phyloP scores from a whole-genome alignment of 2,329 filamentous ascomycete genomes.

The Diplodia scrobiculata region DNA sequence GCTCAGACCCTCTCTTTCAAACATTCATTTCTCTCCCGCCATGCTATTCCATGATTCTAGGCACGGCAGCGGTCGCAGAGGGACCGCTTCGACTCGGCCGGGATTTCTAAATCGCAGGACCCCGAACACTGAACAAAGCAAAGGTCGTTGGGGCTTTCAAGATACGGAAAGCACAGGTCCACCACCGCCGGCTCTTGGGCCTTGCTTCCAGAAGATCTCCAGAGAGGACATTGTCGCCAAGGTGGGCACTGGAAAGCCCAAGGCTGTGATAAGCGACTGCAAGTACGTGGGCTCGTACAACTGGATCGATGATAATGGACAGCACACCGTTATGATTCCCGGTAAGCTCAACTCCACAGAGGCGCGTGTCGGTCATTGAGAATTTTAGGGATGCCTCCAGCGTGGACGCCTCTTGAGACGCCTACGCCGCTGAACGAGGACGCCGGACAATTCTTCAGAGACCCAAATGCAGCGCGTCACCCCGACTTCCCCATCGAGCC shows the following conservation, averaged over 20 bases:
- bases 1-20: too few relatives aligned
- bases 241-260: background rate
- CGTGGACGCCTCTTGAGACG: constrained; percentile 52
- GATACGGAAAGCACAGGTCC: too few relatives aligned
- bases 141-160: too few relatives aligned
- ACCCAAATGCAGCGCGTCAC: constrained; percentile 57
- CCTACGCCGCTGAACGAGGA: constrained; percentile 49
- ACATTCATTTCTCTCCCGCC: too few relatives aligned
- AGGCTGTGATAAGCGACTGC: constrained; percentile 44
- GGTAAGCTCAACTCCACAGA: constrained; percentile 39
- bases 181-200: too few relatives aligned
- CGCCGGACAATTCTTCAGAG: constrained; percentile 55
- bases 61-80: too few relatives aligned
- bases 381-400: constrained; percentile 53
- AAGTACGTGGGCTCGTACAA: constrained; percentile 57
- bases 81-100: too few relatives aligned
- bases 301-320: constrained; percentile 47
- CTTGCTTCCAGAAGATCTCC: constrained; percentile 30
- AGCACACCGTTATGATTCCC: constrained; percentile 50
- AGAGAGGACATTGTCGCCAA: constrained; percentile 26
- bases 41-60: too few relatives aligned
- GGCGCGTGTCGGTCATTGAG: background rate
- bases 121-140: too few relatives aligned
- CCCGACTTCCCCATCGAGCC: constrained; percentile 57
- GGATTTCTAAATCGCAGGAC: too few relatives aligned